phyloP scores from a whole-genome alignment of 2,329 filamentous ascomycete species.

The Pestalotiopsis sp. region DNA sequence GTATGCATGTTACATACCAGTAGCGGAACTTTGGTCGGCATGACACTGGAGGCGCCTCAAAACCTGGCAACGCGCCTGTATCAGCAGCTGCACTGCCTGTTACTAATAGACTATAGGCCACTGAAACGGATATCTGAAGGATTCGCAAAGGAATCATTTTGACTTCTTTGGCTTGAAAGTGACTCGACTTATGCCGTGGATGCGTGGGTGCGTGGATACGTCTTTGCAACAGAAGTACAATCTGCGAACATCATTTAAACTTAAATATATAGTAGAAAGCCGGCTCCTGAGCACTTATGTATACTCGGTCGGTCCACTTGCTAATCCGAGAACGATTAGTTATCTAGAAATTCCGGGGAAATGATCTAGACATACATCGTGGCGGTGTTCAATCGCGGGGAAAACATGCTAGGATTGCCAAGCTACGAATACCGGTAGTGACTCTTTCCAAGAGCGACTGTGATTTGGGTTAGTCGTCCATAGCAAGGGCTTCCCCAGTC shows the following conservation, averaged over 20 bases:
- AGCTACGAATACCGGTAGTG: not conserved
- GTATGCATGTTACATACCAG: not conserved
- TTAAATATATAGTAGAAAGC: too few species aligned
- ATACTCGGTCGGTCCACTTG: too few species aligned
- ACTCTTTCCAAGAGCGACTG: not conserved
- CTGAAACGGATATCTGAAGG: not conserved
- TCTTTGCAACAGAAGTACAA: not conserved
- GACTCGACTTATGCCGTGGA: not conserved
- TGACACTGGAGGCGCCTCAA: not conserved
- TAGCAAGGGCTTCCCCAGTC: not conserved
- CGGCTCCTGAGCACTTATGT: too few species aligned
- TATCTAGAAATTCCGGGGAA: not conserved
- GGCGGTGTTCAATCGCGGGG: not conserved
- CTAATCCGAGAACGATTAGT: not conserved
- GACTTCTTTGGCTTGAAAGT: not conserved
- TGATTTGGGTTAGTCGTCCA: not conserved
- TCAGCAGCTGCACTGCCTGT: not conserved
- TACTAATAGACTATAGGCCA: not conserved
- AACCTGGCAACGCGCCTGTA: not conserved
- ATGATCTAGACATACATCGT: not conserved
- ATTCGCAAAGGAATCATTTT: not conserved
- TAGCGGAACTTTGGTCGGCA: slow-evolving; percentile 10
- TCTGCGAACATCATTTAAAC: not conserved
- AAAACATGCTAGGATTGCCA: not conserved
- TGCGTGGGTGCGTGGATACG: not conserved